Evolutionary conservation across 2,329 filamentous ascomycete genomes (phyloP).

Genomic region (Tolypocladium inflatum): DNA sequence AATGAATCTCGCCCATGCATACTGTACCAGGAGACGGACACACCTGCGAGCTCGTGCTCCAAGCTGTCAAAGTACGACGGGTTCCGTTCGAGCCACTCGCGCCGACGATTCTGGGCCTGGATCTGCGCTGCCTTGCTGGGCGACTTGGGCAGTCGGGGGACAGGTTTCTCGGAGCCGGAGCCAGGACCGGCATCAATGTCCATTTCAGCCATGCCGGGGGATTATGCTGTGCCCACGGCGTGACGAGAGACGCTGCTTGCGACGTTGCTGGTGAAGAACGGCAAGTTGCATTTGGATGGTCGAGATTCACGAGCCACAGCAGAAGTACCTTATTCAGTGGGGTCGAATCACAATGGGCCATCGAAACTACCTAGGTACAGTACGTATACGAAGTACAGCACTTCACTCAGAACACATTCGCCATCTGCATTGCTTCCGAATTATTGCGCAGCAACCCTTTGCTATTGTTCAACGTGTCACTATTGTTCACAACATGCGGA

Average conservation of each 20-base stretch:
- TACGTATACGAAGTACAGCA: too few species aligned
- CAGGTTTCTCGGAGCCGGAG: slow-evolving; percentile 22
- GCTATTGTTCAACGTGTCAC: background rate
- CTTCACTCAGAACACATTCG: background rate
- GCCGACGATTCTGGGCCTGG: slow-evolving; percentile 63
- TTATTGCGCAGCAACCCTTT: background rate
- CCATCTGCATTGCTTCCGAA: background rate
- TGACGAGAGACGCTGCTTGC: background rate
- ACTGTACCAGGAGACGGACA: slow-evolving; percentile 1
- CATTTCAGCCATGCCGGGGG: background rate
- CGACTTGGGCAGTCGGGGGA: slow-evolving; percentile 34
- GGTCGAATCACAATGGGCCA: background rate
- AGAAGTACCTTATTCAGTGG: background rate
- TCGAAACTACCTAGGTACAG: too few species aligned
- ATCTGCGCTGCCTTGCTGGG: slow-evolving; percentile 35
- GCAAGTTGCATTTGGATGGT: background rate
- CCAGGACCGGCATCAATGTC: background rate
- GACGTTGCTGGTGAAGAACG: background rate
- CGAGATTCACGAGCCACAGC: background rate
- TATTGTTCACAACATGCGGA: background rate
- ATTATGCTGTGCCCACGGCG: background rate
- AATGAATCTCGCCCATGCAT: too few species aligned
- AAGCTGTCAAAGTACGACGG: slow-evolving; percentile 57
- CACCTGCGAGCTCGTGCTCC: slow-evolving; percentile 48
- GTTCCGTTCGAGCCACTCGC: slow-evolving; percentile 64